Conservation (phyloP, 2,329 filamentous ascomycete genomes). For the Monilinia aucupariae region DNA sequence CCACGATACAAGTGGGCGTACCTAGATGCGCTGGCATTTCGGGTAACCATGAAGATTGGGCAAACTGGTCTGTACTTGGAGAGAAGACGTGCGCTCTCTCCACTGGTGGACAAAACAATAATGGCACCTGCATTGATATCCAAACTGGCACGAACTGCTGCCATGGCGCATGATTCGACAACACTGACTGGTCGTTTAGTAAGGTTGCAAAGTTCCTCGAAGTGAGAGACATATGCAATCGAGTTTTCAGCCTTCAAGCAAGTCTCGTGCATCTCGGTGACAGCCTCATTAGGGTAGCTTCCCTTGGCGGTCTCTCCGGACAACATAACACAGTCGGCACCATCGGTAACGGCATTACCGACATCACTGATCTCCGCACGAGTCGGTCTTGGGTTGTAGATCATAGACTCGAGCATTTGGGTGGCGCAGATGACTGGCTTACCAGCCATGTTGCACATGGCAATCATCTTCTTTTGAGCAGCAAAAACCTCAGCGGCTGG, state of each 20-base stretch:
- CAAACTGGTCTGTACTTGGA: slow-evolving; percentile 99
- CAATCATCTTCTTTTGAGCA: slow-evolving; percentile 99
- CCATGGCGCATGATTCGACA: slow-evolving; percentile 93
- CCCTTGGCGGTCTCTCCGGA: slow-evolving; percentile 99
- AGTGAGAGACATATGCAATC: slow-evolving; percentile 93
- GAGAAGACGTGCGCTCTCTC: slow-evolving; percentile 86
- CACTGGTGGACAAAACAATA: slow-evolving; percentile 91
- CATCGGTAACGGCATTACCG: slow-evolving; percentile 94
- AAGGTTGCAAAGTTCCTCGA: slow-evolving; percentile 86
- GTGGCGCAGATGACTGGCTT: slow-evolving; percentile 99
- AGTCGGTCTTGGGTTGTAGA: slow-evolving; percentile 97
- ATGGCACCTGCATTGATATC: slow-evolving; percentile 96
- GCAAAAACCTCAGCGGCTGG: slow-evolving; percentile 97
- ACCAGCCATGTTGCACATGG: slow-evolving; percentile 98
- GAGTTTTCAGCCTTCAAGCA: slow-evolving; percentile 95
- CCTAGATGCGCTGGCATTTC: slow-evolving; percentile 75
- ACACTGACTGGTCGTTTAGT: slow-evolving; percentile 79
- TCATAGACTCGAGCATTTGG: slow-evolving; percentile 99
- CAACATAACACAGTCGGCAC: slow-evolving; percentile 99
- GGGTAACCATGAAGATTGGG: slow-evolving; percentile 98
- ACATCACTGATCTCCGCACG: slow-evolving; percentile 98
- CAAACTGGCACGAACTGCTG: slow-evolving; percentile 88
- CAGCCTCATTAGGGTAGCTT: slow-evolving; percentile 84
- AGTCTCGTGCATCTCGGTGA: slow-evolving; percentile 97
- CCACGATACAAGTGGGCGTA: slow-evolving; percentile 95